phyloP scores from a whole-genome alignment of 2,329 filamentous ascomycete genomes.

The Bipolaris bicolor region DNA sequence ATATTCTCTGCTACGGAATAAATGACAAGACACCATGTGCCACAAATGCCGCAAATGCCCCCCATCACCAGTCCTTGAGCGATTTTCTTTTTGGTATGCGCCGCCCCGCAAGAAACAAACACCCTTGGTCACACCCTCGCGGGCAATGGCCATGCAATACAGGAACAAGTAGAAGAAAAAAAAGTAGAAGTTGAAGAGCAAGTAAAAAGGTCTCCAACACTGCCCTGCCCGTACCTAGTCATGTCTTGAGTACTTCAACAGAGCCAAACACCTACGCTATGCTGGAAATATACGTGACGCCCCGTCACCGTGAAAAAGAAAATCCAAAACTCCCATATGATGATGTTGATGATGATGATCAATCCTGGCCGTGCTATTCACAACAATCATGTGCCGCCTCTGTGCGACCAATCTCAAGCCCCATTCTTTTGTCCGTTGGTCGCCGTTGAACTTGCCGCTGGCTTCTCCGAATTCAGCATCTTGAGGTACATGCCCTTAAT shows the following conservation, averaged over 20 bases:
- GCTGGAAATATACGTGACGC: constrained; percentile 34
- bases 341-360: constrained; percentile 12
- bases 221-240: constrained; percentile 28
- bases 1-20: constrained; percentile 5
- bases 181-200: background rate
- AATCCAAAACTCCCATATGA: constrained; percentile 33
- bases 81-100: constrained; percentile 26
- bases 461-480: constrained; percentile 44
- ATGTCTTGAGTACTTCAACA: constrained; percentile 29
- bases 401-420: constrained; percentile 13
- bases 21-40: constrained; percentile 16
- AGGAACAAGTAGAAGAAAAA: constrained; percentile 10
- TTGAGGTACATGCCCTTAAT: constrained; percentile 50
- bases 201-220: constrained; percentile 14
- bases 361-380: constrained; percentile 2
- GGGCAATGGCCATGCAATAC: constrained; percentile 29
- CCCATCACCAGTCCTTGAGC: constrained; percentile 19
- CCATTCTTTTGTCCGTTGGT: constrained; percentile 38
- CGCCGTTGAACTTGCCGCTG: constrained; percentile 24
- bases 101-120: constrained; percentile 24
- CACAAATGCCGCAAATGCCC: constrained; percentile 25
- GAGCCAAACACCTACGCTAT: constrained; percentile 46
- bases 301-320: constrained; percentile 26
- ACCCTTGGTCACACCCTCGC: constrained; percentile 19
- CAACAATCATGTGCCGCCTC: constrained; percentile 4